Percentiles rank a stretch among this genome's conserved stretches.
Evolutionary conservation across 73 alveolate genomes (phyloP).

Genomic region (Blepharisma japonicum): DNA sequence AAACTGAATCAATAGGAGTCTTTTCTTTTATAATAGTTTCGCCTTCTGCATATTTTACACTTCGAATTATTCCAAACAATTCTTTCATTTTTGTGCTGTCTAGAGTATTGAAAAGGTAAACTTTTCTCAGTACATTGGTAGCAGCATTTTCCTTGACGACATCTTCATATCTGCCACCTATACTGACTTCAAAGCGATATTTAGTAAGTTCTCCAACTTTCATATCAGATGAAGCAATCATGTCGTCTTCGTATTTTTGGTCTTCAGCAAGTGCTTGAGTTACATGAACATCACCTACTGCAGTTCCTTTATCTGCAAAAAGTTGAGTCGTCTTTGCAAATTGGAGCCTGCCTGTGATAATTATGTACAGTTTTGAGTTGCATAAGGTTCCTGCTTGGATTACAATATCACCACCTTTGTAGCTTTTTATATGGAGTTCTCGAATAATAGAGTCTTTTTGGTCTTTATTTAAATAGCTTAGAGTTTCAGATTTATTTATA

Average conservation of each 20-base stretch:
- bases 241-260: conserved; percentile 13
- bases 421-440: conserved; percentile 32
- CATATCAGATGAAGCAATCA: conserved; percentile 21
- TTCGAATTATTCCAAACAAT: conserved; percentile 36
- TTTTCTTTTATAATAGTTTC: conserved; percentile 44
- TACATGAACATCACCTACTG: conserved; percentile 30
- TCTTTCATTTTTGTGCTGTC: conserved; percentile 37
- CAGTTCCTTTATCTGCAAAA: conserved; percentile 25
- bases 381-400: conserved; percentile 38
- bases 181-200: conserved; percentile 18
- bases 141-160: conserved; percentile 31
- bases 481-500: conserved; percentile 35
- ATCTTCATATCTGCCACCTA: conserved; percentile 29
- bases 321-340: conserved; percentile 29
- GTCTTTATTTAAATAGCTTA: conserved; percentile 16
- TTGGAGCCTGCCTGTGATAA: conserved; percentile 39
- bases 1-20: conserved; percentile 36
- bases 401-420: conserved; percentile 43
- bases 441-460: conserved; percentile 45
- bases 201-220: conserved; percentile 13
- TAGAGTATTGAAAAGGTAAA: conserved; percentile 46
- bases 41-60: conserved; percentile 29
- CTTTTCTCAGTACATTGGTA: conserved; percentile 36
- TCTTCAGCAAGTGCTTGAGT: conserved; percentile 31
- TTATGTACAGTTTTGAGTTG: conserved; percentile 34